Evolutionary conservation across 805 yeast genomes (phyloP).

Genomic region (Spathaspora girioi): DNA sequence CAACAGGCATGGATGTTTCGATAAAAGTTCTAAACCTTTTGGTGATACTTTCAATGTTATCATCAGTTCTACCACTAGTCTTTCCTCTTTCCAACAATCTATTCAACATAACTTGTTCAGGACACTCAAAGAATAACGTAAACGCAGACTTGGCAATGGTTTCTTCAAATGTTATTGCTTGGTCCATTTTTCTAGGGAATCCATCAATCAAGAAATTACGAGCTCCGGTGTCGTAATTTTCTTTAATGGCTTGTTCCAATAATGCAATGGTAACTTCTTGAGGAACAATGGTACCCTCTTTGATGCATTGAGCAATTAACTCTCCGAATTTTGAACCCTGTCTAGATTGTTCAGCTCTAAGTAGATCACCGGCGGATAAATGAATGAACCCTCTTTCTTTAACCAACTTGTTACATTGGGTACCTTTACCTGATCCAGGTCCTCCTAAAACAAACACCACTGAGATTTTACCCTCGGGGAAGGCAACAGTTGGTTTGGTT

Average conservation of each 20-base stretch:
- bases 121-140: constrained; percentile 76
- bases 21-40: constrained; percentile 84
- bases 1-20: constrained; percentile 92
- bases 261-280: constrained; percentile 86
- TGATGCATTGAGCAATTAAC: constrained; percentile 77
- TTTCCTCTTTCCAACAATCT: constrained; percentile 88
- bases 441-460: constrained; percentile 94
- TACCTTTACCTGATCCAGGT: constrained; percentile 97
- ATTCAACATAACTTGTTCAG: constrained; percentile 76
- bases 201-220: constrained; percentile 85
- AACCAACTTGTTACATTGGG: constrained; percentile 88
- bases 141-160: constrained; percentile 65
- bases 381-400: constrained; percentile 79
- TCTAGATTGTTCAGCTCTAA: constrained; percentile 87
- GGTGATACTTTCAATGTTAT: constrained; percentile 83
- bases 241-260: constrained; percentile 73
- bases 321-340: constrained; percentile 81
- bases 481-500: constrained; percentile 39
- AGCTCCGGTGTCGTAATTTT: constrained; percentile 44
- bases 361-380: constrained; percentile 92
- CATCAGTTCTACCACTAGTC: constrained; percentile 93
- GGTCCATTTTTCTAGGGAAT: constrained; percentile 98
- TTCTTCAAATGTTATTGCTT: constrained; percentile 89
- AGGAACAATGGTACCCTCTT: constrained; percentile 89
- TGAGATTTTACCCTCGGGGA: constrained; percentile 62